phyloP scores from a whole-genome alignment of 2,329 filamentous ascomycete genomes.

The Metarhizium robertsii region DNA sequence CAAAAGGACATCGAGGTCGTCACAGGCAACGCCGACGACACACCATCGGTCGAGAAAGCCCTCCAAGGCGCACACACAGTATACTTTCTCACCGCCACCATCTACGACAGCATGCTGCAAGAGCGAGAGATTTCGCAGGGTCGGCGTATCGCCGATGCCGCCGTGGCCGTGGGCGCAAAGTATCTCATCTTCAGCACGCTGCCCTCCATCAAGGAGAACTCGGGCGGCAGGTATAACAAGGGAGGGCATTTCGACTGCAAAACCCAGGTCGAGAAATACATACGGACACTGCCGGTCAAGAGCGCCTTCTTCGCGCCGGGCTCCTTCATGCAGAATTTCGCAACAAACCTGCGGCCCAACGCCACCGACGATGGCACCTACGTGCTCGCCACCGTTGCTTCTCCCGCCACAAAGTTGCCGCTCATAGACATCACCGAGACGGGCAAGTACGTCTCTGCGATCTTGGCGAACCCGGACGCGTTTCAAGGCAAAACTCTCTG shows the following conservation, averaged over 20 bases:
- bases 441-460: conserved; percentile 31
- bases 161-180: neutral
- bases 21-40: conserved; percentile 14
- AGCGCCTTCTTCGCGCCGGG: neutral
- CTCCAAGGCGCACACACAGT: conserved; percentile 33
- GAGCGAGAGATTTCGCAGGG: neutral
- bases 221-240: conserved; percentile 29
- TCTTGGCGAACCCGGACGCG: conserved; percentile 31
- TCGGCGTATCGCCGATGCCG: conserved; percentile 13
- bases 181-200: conserved; percentile 36
- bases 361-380: conserved; percentile 17
- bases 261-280: conserved; percentile 26
- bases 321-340: conserved; percentile 27
- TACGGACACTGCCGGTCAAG: neutral
- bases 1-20: neutral
- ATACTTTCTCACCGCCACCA: conserved; percentile 23
- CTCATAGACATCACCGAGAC: conserved; percentile 35
- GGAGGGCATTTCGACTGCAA: conserved; percentile 41
- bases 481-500: conserved; percentile 33
- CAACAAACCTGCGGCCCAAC: conserved; percentile 12
- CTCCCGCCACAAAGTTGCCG: conserved; percentile 25
- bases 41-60: conserved; percentile 24
- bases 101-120: neutral
- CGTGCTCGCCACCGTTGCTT: conserved; percentile 11
- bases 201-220: conserved; percentile 32